phyloP scores from a whole-genome alignment of 2,329 filamentous ascomycete species.

The Akanthomyces dipterigenus region DNA sequence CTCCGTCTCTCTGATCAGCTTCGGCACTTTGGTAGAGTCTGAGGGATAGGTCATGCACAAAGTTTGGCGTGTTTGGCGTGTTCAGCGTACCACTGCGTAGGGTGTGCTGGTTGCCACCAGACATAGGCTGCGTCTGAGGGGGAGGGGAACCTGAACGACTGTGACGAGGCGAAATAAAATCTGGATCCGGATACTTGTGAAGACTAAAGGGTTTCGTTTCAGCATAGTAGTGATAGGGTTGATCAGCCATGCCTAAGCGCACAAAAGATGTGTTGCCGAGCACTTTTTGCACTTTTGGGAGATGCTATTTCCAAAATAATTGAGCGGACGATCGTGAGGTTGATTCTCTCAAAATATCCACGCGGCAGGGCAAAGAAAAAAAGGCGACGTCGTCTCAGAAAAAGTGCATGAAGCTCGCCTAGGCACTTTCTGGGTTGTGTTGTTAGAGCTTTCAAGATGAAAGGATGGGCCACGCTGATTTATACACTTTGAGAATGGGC shows the following conservation, averaged over 20 bases:
- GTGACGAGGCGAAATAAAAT: conserved; percentile 45
- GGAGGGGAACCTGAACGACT: conserved; percentile 40
- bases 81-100: conserved; percentile 58
- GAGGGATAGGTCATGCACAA: conserved; percentile 44
- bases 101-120: conserved; percentile 54
- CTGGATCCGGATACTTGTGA: conserved; percentile 44
- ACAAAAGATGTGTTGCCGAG: conserved; percentile 28
- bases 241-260: conserved; percentile 47
- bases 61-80: conserved; percentile 54
- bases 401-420: conserved; percentile 12
- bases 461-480: conserved; percentile 10
- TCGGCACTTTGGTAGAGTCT: conserved; percentile 48
- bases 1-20: conserved; percentile 39
- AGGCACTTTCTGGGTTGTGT: conserved; percentile 12
- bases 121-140: conserved; percentile 44
- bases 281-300: conserved; percentile 13
- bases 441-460: conserved; percentile 13
- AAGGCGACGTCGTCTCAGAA: conserved; percentile 12
- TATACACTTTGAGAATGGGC: conserved; percentile 9
- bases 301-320: conserved; percentile 15
- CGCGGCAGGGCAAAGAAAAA: conserved; percentile 7
- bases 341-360: conserved; percentile 3
- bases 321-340: conserved; percentile 3
- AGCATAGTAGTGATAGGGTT: conserved; percentile 49
- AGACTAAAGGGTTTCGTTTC: conserved; percentile 45